These are phyloP conservation scores for Podaxis carcinomalis DNA, from an alignment of 768 basidiomycete genomes.

Conservation along the genomic window DNA sequence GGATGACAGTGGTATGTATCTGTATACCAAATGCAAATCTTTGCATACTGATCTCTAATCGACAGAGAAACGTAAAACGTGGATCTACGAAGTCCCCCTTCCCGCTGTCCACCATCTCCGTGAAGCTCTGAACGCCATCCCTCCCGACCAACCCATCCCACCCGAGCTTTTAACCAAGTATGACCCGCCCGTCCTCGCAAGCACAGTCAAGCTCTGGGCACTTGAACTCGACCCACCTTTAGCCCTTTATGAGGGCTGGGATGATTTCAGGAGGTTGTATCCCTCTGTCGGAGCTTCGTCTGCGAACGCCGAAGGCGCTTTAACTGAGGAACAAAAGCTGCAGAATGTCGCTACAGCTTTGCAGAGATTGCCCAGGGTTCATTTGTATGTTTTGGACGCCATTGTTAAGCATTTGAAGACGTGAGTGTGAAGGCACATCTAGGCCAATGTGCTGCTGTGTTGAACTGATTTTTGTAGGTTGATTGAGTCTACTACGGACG, in stretches of 20 bases:
- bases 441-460: neutral
- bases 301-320: slow-evolving; percentile 46
- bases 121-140: slow-evolving; percentile 76
- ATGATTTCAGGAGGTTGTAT: slow-evolving; percentile 85
- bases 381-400: slow-evolving; percentile 75
- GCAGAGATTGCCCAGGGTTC: slow-evolving; percentile 70
- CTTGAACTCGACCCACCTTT: slow-evolving; percentile 91
- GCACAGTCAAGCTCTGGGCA: slow-evolving; percentile 81
- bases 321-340: slow-evolving; percentile 55
- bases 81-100: slow-evolving; percentile 95
- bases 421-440: slow-evolving; percentile 48
- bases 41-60: neutral
- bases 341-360: slow-evolving; percentile 59
- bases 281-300: slow-evolving; percentile 60
- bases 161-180: slow-evolving; percentile 51
- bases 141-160: slow-evolving; percentile 52
- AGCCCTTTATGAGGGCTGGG: slow-evolving; percentile 85
- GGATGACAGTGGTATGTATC: slow-evolving; percentile 39
- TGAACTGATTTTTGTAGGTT: slow-evolving; percentile 39
- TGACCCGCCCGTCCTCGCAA: slow-evolving; percentile 85
- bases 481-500: slow-evolving; percentile 60
- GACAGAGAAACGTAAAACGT: slow-evolving; percentile 78
- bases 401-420: slow-evolving; percentile 71
- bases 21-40: neutral
- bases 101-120: slow-evolving; percentile 80